phyloP scores from a whole-genome alignment of 208 protist genomes.

The Blastocrithidia nonstop region DNA sequence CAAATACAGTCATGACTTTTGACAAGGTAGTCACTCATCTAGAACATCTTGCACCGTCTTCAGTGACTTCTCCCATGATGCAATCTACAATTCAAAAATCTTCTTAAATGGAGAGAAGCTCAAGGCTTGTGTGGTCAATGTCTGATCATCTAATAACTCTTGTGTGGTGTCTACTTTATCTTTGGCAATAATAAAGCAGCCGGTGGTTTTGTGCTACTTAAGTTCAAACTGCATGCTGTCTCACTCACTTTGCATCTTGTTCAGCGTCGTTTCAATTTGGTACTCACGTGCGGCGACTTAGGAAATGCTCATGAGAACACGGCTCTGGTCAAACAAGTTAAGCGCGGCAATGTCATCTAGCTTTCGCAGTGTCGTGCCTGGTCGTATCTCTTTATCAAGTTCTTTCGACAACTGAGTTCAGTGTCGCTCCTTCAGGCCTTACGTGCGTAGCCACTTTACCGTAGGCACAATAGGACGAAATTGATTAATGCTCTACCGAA shows the following conservation, averaged over 20 bases:
- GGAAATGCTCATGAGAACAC: constrained; percentile 81
- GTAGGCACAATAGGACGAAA: constrained; percentile 93
- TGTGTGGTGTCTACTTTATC: constrained; percentile 86
- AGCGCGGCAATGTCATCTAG: constrained; percentile 72
- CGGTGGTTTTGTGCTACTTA: constrained; percentile 80
- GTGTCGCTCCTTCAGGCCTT: constrained; percentile 93
- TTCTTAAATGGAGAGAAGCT: constrained; percentile 94
- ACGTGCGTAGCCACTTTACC: constrained; percentile 88
- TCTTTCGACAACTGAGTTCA: constrained; percentile 90
- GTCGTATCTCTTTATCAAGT: constrained; percentile 80
- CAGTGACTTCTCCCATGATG: constrained; percentile 83
- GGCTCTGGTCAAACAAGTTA: constrained; percentile 58
- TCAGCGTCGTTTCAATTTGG: constrained; percentile 88
- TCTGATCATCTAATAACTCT: constrained; percentile 93
- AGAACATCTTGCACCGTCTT: constrained; percentile 83
- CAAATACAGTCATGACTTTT: constrained; percentile 93
- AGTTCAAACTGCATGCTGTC: constrained; percentile 71
- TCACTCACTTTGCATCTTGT: constrained; percentile 92
- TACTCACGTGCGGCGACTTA: constrained; percentile 93
- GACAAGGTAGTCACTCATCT: constrained; percentile 90
- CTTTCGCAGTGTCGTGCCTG: constrained; percentile 75
- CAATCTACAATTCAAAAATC: constrained; percentile 90
- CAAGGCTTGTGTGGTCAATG: constrained; percentile 92
- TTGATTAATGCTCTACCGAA: constrained; percentile 84
- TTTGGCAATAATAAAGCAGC: constrained; percentile 86